phyloP scores from a whole-genome alignment of 2,329 filamentous ascomycete genomes.

The Trichophyton simii region DNA sequence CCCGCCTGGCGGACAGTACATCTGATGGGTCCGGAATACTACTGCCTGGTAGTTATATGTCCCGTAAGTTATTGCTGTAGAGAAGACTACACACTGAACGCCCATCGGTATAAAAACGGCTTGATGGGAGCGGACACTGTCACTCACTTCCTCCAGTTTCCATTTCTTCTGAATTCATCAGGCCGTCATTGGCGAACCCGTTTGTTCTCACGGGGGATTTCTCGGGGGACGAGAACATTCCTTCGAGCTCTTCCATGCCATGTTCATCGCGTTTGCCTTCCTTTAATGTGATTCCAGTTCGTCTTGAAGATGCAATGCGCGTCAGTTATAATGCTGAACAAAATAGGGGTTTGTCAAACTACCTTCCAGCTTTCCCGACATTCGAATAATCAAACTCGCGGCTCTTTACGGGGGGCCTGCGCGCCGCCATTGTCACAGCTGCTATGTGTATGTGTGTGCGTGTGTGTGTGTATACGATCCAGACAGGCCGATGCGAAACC shows the following conservation, averaged over 20 bases:
- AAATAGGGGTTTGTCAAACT: constrained; percentile 3
- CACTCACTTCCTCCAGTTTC: constrained; percentile 50
- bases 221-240: constrained; percentile 77
- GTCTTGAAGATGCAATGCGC: constrained; percentile 41
- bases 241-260: constrained; percentile 78
- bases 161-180: constrained; percentile 47
- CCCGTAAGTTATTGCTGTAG: not conserved
- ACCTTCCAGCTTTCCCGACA: constrained; percentile 38
- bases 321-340: constrained; percentile 12
- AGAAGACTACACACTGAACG: not conserved
- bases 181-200: constrained; percentile 30
- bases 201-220: constrained; percentile 39
- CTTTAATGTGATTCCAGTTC: constrained; percentile 73
- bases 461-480: not conserved
- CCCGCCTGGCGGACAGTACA: constrained; percentile 26
- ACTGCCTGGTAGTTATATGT: constrained; percentile 21
- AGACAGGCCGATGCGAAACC: too few relatives aligned
- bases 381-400: constrained; percentile 39
- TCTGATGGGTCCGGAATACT: constrained; percentile 32
- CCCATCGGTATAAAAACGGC: not conserved
- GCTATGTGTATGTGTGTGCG: too few relatives aligned
- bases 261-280: constrained; percentile 80
- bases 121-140: not conserved
- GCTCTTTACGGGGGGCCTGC: constrained; percentile 28
- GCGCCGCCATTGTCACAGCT: constrained; percentile 18